phyloP scores from a whole-genome alignment of 2,329 filamentous ascomycete species.

The Talaromyces verruculosus region DNA sequence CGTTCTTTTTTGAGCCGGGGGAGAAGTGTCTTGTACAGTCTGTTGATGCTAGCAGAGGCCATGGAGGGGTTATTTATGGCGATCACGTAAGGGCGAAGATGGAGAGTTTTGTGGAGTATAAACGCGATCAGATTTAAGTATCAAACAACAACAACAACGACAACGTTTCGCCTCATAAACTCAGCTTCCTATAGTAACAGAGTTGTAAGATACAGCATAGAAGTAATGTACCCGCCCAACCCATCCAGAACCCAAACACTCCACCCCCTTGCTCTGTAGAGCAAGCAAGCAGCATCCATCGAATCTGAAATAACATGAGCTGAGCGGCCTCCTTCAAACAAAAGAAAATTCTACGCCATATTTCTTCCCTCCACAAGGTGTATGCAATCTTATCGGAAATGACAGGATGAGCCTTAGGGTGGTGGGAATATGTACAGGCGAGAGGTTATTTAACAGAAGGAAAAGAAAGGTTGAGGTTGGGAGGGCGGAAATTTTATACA shows the following conservation, averaged over 20 bases:
- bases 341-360: conserved; percentile 6
- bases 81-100: conserved; percentile 47
- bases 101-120: conserved; percentile 46
- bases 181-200: too few species aligned
- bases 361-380: conserved; percentile 18
- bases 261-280: not conserved
- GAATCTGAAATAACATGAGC: not conserved
- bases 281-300: not conserved
- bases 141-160: too few species aligned
- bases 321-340: not conserved
- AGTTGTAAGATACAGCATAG: too few species aligned
- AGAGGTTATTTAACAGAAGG: not conserved
- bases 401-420: conserved; percentile 6
- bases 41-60: conserved; percentile 35
- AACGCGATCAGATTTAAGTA: not conserved
- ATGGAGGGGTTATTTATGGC: conserved; percentile 39
- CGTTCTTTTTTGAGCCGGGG: conserved; percentile 52
- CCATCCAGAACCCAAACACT: not conserved
- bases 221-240: conserved; percentile 7
- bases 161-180: too few species aligned
- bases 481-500: not conserved
- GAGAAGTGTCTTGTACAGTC: conserved; percentile 42
- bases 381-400: too few species aligned
- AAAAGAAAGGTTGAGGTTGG: not conserved
- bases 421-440: conserved; percentile 18